Conservation (phyloP, 306 rosid genomes). For the Ammopiptanthus mongolicus region DNA sequence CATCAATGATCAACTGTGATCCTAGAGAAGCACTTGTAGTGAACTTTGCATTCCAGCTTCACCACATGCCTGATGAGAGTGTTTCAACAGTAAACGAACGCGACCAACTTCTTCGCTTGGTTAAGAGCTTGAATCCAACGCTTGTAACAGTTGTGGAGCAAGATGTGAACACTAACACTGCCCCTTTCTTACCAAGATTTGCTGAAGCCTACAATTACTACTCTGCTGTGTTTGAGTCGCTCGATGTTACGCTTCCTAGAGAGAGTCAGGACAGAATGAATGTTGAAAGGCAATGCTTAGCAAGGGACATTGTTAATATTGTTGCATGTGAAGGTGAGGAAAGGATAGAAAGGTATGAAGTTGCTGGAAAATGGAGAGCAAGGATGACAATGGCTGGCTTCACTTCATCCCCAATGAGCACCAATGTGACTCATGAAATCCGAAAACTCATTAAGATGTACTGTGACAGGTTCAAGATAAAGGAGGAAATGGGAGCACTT, state of each 20-base stretch:
- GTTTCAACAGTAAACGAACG: constrained; percentile 79
- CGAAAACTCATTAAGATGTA: constrained; percentile 48
- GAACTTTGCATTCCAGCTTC: constrained; percentile 92
- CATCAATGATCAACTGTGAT: constrained; percentile 64
- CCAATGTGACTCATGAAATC: constrained; percentile 41
- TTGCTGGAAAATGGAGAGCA: constrained; percentile 98
- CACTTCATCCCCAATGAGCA: constrained; percentile 52
- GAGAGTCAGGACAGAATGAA: constrained; percentile 90
- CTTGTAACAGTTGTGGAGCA: constrained; percentile 91
- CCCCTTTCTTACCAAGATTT: constrained; percentile 79
- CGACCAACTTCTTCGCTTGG: constrained; percentile 90
- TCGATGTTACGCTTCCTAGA: constrained; percentile 86
- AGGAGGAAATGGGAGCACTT: constrained; percentile 75
- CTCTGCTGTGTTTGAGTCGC: constrained; percentile 82
- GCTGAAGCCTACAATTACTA: constrained; percentile 80
- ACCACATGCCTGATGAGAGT: constrained; percentile 98
- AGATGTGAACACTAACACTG: constrained; percentile 85
- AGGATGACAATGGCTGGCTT: constrained; percentile 97
- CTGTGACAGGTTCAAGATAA: constrained; percentile 62
- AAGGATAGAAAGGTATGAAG: constrained; percentile 87
- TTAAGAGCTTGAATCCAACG: constrained; percentile 82
- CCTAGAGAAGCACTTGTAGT: constrained; percentile 84
- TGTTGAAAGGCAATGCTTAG: constrained; percentile 92
- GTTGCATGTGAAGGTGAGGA: constrained; percentile 94
- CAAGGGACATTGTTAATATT: constrained; percentile 85